Evolutionary conservation across 2,329 filamentous ascomycete genomes (phyloP).

Genomic region (Xylariales sp.): DNA sequence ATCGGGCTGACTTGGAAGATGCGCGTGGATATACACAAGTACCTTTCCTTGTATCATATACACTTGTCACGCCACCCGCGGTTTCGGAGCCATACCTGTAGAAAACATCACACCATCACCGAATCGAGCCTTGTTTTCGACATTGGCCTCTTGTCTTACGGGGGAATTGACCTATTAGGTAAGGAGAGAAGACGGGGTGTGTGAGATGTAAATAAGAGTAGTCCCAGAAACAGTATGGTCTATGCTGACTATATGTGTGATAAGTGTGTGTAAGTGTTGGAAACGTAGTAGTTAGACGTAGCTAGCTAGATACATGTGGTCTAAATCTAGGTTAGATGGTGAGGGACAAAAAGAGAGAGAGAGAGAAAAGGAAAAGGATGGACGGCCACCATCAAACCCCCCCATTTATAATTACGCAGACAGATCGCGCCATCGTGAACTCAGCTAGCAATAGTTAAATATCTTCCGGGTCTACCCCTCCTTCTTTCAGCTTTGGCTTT

Average conservation of each 20-base stretch:
- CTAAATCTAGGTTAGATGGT: too few relatives aligned
- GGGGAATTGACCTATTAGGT: not conserved
- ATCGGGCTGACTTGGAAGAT: not conserved
- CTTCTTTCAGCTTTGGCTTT: conserved; percentile 13
- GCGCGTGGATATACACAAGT: not conserved
- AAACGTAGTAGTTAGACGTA: too few relatives aligned
- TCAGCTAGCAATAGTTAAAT: conserved; percentile 34
- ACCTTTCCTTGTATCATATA: conserved; percentile 15
- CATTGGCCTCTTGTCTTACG: not conserved
- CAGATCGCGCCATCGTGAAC: conserved; percentile 39
- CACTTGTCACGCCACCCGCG: not conserved
- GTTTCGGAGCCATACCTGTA: too few relatives aligned
- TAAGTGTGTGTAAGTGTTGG: too few relatives aligned
- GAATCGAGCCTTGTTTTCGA: not conserved
- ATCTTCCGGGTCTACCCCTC: conserved; percentile 34
- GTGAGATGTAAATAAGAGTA: not conserved
- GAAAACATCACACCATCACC: too few relatives aligned
- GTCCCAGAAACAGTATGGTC: conserved; percentile 11
- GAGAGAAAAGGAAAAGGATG: conserved; percentile 14
- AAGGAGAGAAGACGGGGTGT: not conserved
- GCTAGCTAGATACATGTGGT: too few relatives aligned
- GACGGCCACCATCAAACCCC: conserved; percentile 15
- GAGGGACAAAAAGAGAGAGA: conserved; percentile 6
- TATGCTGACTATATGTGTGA: too few relatives aligned
- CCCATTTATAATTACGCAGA: conserved; percentile 33